These are phyloP conservation scores for Chamaecyparis obtusa DNA, from an alignment of 75 land plant species.

Conservation along the genomic window DNA sequence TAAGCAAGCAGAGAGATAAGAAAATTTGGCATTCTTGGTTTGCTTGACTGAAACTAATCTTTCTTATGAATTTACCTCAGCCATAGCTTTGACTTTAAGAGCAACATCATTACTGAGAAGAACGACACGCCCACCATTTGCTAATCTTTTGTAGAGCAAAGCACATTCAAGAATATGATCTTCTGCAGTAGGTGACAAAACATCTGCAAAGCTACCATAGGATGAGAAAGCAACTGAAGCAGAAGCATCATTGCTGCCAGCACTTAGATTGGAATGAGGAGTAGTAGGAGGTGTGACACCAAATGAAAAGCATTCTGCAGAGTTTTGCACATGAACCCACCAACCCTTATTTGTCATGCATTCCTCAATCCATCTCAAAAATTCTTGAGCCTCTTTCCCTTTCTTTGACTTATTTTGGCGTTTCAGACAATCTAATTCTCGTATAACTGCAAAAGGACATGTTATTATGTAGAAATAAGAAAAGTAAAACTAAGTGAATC, in stretches of 20 bases:
- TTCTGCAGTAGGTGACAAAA: conserved; percentile 73
- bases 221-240: conserved; percentile 23
- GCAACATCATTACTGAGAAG: conserved; percentile 71
- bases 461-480: not conserved
- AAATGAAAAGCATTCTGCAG: conserved; percentile 39
- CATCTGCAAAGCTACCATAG: conserved; percentile 34
- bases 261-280: conserved; percentile 38
- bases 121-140: conserved; percentile 49
- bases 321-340: conserved; percentile 94
- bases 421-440: conserved; percentile 77
- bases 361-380: conserved; percentile 80
- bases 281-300: conserved; percentile 76
- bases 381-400: conserved; percentile 28
- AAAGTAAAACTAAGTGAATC: not conserved
- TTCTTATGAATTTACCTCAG: conserved; percentile 58
- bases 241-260: conserved; percentile 9
- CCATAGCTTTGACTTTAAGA: conserved; percentile 93
- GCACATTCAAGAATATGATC: conserved; percentile 92
- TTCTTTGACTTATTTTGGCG: conserved; percentile 33
- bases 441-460: conserved; percentile 42
- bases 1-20: not conserved
- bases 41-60: not conserved
- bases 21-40: not conserved
- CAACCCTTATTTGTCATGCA: conserved; percentile 71
- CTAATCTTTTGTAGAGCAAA: conserved; percentile 43